phyloP scores from a whole-genome alignment of 305 asterid species.

The Solanum hybrid region DNA sequence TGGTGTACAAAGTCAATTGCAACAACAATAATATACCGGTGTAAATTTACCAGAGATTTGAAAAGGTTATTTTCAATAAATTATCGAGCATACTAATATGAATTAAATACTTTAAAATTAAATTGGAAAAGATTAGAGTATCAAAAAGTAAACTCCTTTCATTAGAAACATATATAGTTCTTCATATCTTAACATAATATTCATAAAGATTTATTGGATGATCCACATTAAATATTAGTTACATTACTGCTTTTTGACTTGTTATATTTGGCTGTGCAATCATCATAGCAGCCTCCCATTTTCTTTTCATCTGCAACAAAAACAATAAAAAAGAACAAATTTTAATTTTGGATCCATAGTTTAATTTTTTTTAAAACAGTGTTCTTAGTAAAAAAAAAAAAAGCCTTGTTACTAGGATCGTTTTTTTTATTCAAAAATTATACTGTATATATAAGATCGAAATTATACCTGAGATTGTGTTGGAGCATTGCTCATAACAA shows the following conservation, averaged over 20 bases:
- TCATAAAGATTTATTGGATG: background rate
- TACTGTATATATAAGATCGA: background rate
- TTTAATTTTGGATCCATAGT: background rate
- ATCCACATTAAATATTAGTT: background rate
- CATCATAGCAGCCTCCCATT: background rate
- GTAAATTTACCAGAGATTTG: background rate
- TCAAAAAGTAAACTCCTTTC: background rate
- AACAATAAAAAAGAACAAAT: background rate
- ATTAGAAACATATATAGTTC: background rate
- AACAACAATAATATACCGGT: background rate
- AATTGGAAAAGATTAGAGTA: background rate
- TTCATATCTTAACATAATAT: background rate
- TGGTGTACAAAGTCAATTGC: background rate
- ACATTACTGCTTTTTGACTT: background rate
- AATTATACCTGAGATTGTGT: background rate
- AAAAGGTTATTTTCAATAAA: background rate
- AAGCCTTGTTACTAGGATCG: background rate
- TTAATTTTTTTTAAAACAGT: background rate
- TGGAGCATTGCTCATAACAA: background rate
- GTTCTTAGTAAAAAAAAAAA: background rate
- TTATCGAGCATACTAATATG: background rate
- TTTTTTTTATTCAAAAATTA: background rate
- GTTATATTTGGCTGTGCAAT: background rate
- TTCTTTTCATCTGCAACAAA: conserved; percentile 4
- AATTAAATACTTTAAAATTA: background rate